Conservation (phyloP, 2,329 filamentous ascomycete genomes). For the Bipolaris gigantea region DNA sequence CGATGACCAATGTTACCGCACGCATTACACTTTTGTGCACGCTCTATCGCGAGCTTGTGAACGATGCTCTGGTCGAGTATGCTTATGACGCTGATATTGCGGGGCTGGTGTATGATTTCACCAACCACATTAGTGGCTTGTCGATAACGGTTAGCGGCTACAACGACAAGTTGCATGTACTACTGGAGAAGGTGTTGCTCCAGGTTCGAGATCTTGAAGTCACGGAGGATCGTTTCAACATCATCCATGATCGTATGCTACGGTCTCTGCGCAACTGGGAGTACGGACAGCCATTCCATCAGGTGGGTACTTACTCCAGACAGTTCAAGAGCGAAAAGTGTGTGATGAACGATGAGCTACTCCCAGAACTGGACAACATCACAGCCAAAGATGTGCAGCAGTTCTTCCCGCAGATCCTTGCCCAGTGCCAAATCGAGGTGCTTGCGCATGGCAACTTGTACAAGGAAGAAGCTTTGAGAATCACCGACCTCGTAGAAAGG, state of each 20-base stretch:
- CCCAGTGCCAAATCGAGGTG: conserved; percentile 84
- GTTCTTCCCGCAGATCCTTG: conserved; percentile 79
- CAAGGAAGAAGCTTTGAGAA: conserved; percentile 85
- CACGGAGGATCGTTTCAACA: conserved; percentile 83
- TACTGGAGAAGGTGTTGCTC: conserved; percentile 83
- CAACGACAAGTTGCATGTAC: conserved; percentile 91
- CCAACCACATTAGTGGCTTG: conserved; percentile 70
- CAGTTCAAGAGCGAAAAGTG: conserved; percentile 78
- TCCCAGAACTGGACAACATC: conserved; percentile 73
- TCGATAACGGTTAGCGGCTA: conserved; percentile 83
- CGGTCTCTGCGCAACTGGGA: conserved; percentile 84
- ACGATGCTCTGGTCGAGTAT: conserved; percentile 88
- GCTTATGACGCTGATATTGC: conserved; percentile 95
- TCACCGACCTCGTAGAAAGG: conserved; percentile 80
- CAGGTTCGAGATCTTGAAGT: conserved; percentile 84
- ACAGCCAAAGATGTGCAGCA: conserved; percentile 72
- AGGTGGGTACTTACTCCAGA: conserved; percentile 79
- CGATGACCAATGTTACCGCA: conserved; percentile 76
- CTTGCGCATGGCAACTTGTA: conserved; percentile 91
- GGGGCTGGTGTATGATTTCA: conserved; percentile 81
- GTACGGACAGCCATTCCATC: conserved; percentile 84
- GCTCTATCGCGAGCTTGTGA: conserved; percentile 81
- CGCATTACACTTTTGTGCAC: conserved; percentile 76
- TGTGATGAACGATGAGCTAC: conserved; percentile 78
- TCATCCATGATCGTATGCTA: conserved; percentile 82